Evolutionary conservation across 2,329 filamentous ascomycete genomes (phyloP), one percentile per base, ranked within the genome.

Genomic region (Ceratocystiopsis minuta): DNA sequence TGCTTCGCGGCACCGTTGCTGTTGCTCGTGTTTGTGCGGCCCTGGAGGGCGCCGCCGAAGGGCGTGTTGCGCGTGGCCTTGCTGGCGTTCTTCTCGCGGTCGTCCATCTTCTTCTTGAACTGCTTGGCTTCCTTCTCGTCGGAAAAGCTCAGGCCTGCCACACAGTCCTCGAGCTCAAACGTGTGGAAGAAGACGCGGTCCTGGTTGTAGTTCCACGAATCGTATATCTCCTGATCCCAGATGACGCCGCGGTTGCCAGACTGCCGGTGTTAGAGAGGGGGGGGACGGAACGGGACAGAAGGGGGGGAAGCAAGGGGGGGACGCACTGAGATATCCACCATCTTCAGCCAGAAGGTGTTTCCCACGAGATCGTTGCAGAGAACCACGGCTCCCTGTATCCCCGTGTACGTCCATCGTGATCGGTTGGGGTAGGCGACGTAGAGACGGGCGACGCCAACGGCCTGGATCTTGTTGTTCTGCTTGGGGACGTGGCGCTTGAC

Each of bases 151-250:
- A 98, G 64, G 1, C 79, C 90, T 6, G 86, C 90, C 46, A 92
- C 65, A 54, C 86, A 96, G 48, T 92, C 78, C 60, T 96, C 87
- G 43, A 94, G 72, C 63, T 98, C 90, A 57, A 98, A 98, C 6
- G 84, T 86, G 61, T 96, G 87, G 63, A 98, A 98, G 63, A 95
- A 98, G 46, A 84, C 88, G 47, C 90, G 79, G 58, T 98, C 90
- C 56, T 95, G 88, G 62, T 95, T 94, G 67, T 96, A 98, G 48
- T 70, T 68, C 69, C 93, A 96, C 40, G 77, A 78, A 52, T 98
- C 88, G 63, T 93, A 98, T 53, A 98, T 85, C 62, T 98, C 90
- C 63, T 96, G 88, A 55, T 94, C 87, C 85, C 85, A 95, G 54
- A 95, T 80, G 40, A 95, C 86, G 44, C 88, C 87, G 56, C 80